A percentile compares a stretch with the other conserved stretches of the same genome.
Conservation (phyloP, 1,284 basidiomycete species). For the Bjerkandera adusta region DNA sequence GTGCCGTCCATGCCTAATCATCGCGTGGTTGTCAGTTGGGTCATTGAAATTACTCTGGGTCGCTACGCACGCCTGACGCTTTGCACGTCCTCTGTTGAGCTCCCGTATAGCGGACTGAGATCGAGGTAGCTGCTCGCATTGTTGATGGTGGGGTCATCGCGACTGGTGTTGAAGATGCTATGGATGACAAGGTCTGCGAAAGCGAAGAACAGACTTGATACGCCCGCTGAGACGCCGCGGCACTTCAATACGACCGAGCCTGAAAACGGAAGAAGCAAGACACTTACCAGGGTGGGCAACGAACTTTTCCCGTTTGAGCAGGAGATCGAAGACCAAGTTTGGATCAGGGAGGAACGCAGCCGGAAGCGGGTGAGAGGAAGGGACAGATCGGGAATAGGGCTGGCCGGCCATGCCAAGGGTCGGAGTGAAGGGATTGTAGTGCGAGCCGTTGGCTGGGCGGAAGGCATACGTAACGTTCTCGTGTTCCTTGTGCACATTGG, state of each 20-base stretch:
- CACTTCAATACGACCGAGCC: constrained; percentile 4
- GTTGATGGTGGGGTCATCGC: constrained; percentile 50
- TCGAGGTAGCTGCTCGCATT: constrained; percentile 76
- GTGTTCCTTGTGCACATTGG: constrained; percentile 8
- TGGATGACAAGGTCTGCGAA: constrained; percentile 81
- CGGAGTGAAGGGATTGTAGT: constrained; percentile 71
- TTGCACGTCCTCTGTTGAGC: constrained; percentile 45
- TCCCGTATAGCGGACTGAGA: constrained; percentile 74
- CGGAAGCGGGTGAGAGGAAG: constrained; percentile 44
- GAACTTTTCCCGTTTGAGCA: constrained; percentile 51
- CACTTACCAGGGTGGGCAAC: constrained; percentile 20
- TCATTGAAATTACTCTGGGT: neutral
- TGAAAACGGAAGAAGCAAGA: constrained; percentile 1
- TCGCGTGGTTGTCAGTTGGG: neutral
- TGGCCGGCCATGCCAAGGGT: constrained; percentile 71
- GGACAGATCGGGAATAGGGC: constrained; percentile 74
- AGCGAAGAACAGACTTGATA: constrained; percentile 72
- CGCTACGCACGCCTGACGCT: constrained; percentile 42
- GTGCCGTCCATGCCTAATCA: constrained; percentile 48
- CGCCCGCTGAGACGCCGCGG: constrained; percentile 36
- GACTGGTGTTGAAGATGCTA: constrained; percentile 66
- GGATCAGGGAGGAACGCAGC: constrained; percentile 59
- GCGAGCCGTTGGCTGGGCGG: constrained; percentile 70
- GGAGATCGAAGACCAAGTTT: constrained; percentile 67
- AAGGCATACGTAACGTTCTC: constrained; percentile 42